Evolutionary conservation across 257 asterid genomes (phyloP), one percentile per base, ranked within the genome.

Genomic region (Eustoma russellianum): DNA sequence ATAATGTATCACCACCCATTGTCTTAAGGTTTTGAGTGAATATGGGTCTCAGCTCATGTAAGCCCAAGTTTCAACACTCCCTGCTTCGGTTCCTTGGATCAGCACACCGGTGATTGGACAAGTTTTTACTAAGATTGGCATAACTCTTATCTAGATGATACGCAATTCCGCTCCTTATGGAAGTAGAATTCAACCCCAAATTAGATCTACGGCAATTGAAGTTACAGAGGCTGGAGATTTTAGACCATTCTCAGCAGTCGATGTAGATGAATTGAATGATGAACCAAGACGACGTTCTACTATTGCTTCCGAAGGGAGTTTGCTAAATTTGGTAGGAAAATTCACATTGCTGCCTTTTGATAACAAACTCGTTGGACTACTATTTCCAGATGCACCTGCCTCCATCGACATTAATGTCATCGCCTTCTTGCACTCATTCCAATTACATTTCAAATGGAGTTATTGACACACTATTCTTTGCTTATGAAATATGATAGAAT

Each of bases 121-220:
- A 61, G 0, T 67, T 57, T 55, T 52, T 59, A 52, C 53, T 41
- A 40, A 10, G 40, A 55, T 57, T 57, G 48, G n/a, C 12, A 46
- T 35, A 50, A 56, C 55, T 46, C n/a, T 49, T 56, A 48, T 45
- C 66, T 41, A 17, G 40, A 14, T 43, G 48, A 28, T 70, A 66
- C 63, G 57, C 74, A 24, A 48, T 61, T 62, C 71, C 78, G 56
- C 52, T 65, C 66, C 65, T 59, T 1, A 67, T 45, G 52, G 63
- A 57, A 56, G 66, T 67, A 50, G 76, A 65, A 68, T 49, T 28
- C 43, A 72, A 50, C 28, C 73, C 79, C 70, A 78, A 62, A 49
- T 86, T 47, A 79, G 46, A 66, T 82, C 92, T 34, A 81, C 69
- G n/a, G 78, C 75, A 53, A 73, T 75, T 16, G 97, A 85, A 59